phyloP scores from a whole-genome alignment of 2,329 filamentous ascomycete species.

The Verticillium nubilum region DNA sequence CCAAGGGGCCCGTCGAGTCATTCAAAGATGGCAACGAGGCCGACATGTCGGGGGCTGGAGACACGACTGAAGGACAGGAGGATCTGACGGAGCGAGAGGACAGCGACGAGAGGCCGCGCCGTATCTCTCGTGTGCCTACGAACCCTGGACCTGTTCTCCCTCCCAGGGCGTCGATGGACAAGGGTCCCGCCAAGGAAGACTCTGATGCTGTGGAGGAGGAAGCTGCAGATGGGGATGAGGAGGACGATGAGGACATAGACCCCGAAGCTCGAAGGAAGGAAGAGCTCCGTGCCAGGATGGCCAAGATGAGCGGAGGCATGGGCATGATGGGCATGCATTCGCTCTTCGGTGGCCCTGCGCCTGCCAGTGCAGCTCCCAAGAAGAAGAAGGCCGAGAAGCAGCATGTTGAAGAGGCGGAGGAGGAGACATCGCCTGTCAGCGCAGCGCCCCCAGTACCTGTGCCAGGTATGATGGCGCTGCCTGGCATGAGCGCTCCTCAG shows the following conservation, averaged over 20 bases:
- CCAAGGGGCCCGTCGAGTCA: conserved; percentile 37
- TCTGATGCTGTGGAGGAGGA: conserved; percentile 41
- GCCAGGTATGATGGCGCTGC: conserved; percentile 54
- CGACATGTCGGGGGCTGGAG: conserved; percentile 59
- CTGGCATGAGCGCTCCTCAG: conserved; percentile 62
- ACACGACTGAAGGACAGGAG: conserved; percentile 57
- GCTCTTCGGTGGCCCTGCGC: conserved; percentile 65
- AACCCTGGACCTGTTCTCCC: conserved; percentile 19
- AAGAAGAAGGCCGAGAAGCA: conserved; percentile 45
- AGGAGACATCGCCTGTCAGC: conserved; percentile 35
- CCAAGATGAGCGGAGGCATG: conserved; percentile 97
- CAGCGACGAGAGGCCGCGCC: conserved; percentile 53
- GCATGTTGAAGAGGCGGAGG: conserved; percentile 35
- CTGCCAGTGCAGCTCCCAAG: conserved; percentile 32
- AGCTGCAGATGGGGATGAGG: conserved; percentile 58
- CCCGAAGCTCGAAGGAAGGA: conserved; percentile 80
- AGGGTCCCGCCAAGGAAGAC: conserved; percentile 29
- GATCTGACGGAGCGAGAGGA: conserved; percentile 68
- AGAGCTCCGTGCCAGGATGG: conserved; percentile 91
- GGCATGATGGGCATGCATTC: conserved; percentile 97
- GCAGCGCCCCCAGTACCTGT: conserved; percentile 51
- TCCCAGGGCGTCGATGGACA: conserved; percentile 16
- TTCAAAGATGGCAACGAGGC: conserved; percentile 58
- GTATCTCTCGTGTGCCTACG: conserved; percentile 27
- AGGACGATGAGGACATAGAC: conserved; percentile 80